A percentile compares a stretch with the other conserved stretches of the same genome.
Conservation (phyloP, 2,329 filamentous ascomycete species). For the Paecilomyces sp. region DNA sequence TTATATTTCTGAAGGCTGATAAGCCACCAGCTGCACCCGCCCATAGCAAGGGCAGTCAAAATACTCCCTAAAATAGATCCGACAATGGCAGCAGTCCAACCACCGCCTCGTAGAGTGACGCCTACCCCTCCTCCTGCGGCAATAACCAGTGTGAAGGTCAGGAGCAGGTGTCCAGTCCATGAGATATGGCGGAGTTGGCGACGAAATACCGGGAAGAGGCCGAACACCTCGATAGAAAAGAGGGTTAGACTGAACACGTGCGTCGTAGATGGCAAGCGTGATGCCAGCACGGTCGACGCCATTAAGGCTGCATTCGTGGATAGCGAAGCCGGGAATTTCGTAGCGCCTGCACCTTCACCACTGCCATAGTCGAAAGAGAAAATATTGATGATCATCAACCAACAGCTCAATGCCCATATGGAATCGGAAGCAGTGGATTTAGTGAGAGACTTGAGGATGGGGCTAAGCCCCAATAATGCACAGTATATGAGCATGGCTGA, state of each 20-base stretch:
- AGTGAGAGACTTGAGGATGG: constrained; percentile 95
- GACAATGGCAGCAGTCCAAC: constrained; percentile 50
- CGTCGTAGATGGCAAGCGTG: constrained; percentile 77
- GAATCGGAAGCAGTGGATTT: constrained; percentile 85
- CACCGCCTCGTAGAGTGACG: constrained; percentile 50
- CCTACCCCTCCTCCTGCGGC: constrained; percentile 74
- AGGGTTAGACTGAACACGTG: constrained; percentile 93
- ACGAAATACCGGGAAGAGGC: constrained; percentile 95
- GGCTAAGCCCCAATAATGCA: constrained; percentile 81
- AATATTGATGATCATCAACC: constrained; percentile 89
- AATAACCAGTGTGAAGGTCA: constrained; percentile 70
- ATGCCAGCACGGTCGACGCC: constrained; percentile 90
- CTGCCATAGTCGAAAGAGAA: constrained; percentile 97
- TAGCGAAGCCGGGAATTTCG: constrained; percentile 54
- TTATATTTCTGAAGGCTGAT: constrained; percentile 98
- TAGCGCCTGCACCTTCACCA: constrained; percentile 33
- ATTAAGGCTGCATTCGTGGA: constrained; percentile 95
- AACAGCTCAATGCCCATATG: constrained; percentile 95
- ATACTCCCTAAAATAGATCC: constrained; percentile 73
- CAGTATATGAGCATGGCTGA: constrained; percentile 90
- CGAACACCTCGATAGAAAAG: constrained; percentile 96
- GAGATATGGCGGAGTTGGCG: constrained; percentile 75
- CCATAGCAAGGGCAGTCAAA: constrained; percentile 71
- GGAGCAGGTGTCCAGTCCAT: constrained; percentile 69
- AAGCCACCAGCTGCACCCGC: constrained; percentile 94